Conservation (phyloP, 257 asterid genomes). For the Anisodus acutangulus region DNA sequence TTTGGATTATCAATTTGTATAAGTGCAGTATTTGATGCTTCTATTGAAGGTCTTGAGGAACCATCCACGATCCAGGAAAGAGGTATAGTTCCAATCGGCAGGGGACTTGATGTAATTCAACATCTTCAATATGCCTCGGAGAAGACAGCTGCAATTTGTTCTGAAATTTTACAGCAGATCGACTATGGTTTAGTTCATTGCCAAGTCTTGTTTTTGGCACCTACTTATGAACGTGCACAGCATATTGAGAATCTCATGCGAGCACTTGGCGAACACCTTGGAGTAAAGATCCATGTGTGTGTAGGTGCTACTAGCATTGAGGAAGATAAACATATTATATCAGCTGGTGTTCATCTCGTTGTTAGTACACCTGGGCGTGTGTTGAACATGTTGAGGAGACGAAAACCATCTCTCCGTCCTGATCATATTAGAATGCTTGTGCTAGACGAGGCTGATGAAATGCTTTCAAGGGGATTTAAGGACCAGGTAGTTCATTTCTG, state of each 20-base stretch:
- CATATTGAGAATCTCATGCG: conserved; percentile 18
- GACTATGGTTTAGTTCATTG: background rate
- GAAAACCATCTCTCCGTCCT: background rate
- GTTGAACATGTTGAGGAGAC: background rate
- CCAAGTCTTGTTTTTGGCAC: conserved; percentile 10
- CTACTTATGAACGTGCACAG: background rate
- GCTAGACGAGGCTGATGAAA: conserved; percentile 24
- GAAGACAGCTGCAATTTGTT: background rate
- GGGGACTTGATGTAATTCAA: conserved; percentile 18
- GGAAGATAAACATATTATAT: background rate
- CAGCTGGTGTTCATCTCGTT: conserved; percentile 25
- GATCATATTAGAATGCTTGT: conserved; percentile 20
- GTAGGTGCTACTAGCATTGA: background rate
- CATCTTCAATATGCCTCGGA: background rate
- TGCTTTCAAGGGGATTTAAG: conserved; percentile 4
- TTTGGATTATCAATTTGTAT: background rate
- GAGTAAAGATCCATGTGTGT: background rate
- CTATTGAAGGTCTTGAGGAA: conserved; percentile 12
- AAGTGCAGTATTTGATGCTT: background rate
- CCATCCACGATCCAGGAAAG: conserved; percentile 13
- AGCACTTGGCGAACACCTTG: background rate
- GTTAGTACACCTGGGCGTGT: conserved; percentile 27
- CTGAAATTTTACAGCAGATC: conserved; percentile 8
- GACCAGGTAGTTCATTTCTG: conserved; percentile 11
- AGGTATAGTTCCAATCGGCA: background rate